Base-by-base conservation (phyloP, 1,284 basidiomycete genomes). In the Inonotus hispidus region DNA sequence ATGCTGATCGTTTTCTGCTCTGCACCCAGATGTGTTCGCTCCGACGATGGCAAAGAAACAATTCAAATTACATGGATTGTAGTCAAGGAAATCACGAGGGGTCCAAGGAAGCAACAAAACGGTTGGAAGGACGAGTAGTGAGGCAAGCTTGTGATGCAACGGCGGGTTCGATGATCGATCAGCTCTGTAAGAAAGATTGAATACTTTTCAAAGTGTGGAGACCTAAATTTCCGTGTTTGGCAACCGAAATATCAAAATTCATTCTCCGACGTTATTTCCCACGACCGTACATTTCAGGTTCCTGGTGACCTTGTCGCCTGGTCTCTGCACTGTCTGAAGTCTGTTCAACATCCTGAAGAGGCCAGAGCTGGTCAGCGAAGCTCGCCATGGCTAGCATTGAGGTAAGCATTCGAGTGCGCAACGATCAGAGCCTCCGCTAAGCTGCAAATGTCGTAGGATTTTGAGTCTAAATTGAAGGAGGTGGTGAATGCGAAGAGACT, bases 401-500 rank as follows among this genome's bases (percentile, higher is more conserved):
- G n/a, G 41, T 43, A 43, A 19, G 41, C n/a, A 7, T 7, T 21
- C 32, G 32, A 43, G 19, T 4, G 11, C 41, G 7, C 11, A 16
- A 1, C 16, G n/a, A n/a, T 5, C 8, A 43, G 41, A 43, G 19
- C 19, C 7, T 21, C n/a, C 41, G 41, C n/a, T 43, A 21, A 43
- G 41, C 7, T 43, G 16, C n/a, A 21, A 21, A 6, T 21, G n/a
- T 21, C 19, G 29, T 25, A 58, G 91, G 82, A 83, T 59, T 95
- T 95, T 68, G 90, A 94, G 73, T 72, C 80, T 43, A 79, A 85
- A 53, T 75, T 96, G 62, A 90, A 89, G 71, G 85, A 90, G 68
- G 83, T 92, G 43, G 87, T 96, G 56, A 78, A 80, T 61, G 85
- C 85, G 62, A 93, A 92, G 73, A 83, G 91, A 60, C 75, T 95